phyloP scores from a whole-genome alignment of 2,329 filamentous ascomycete genomes.

The Microdochium bolleyi region DNA sequence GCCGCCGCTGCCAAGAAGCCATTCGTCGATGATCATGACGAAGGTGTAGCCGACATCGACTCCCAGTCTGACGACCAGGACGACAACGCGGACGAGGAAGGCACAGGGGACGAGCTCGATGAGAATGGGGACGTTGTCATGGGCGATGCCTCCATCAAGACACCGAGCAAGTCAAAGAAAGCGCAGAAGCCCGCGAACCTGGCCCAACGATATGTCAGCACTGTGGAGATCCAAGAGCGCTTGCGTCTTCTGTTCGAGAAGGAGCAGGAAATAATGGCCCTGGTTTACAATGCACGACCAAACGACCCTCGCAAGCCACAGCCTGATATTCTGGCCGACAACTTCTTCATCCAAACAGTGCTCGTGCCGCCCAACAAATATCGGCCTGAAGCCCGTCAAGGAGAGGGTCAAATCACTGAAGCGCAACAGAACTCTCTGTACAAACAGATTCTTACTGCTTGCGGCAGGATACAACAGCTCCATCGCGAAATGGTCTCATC shows the following conservation, averaged over 20 bases:
- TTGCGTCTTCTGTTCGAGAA: slow-evolving; percentile 76
- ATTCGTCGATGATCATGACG: slow-evolving; percentile 47
- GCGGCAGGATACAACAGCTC: slow-evolving; percentile 66
- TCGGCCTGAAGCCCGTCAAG: slow-evolving; percentile 77
- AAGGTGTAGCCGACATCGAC: slow-evolving; percentile 60
- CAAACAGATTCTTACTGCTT: slow-evolving; percentile 72
- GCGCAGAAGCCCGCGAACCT: slow-evolving; percentile 20
- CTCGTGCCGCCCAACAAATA: slow-evolving; percentile 90
- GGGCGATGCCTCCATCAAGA: slow-evolving; percentile 34
- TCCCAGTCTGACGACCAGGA: slow-evolving; percentile 28
- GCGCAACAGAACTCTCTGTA: slow-evolving; percentile 83
- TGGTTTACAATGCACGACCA: slow-evolving; percentile 78
- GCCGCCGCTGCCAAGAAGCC: slow-evolving; percentile 26
- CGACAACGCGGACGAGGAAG: slow-evolving; percentile 32
- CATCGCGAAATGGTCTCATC: slow-evolving; percentile 57
- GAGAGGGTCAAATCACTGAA: slow-evolving; percentile 75
- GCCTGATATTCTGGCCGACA: slow-evolving; percentile 47
- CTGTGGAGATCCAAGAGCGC: slow-evolving; percentile 75
- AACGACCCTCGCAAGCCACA: slow-evolving; percentile 49
- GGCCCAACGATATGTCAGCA: slow-evolving; percentile 68
- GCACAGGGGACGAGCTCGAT: slow-evolving; percentile 37
- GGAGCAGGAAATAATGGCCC: slow-evolving; percentile 72
- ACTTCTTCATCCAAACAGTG: slow-evolving; percentile 87
- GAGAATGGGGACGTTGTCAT: slow-evolving; percentile 51
- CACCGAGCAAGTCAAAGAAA: slow-evolving; percentile 22